Conservation (phyloP, 331 rosid genomes). For the Malus hybrid region DNA sequence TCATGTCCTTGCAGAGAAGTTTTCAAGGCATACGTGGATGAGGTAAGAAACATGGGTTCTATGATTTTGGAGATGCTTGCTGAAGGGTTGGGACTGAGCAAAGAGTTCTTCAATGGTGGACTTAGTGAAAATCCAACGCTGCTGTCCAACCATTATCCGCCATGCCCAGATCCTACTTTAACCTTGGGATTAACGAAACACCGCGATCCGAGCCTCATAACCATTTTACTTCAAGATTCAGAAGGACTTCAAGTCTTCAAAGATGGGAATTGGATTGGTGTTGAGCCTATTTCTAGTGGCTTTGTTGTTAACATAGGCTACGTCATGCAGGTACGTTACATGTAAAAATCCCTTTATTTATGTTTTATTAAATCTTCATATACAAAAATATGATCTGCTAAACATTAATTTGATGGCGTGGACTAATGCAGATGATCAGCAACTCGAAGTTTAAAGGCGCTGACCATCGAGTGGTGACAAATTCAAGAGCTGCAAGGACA, state of each 20-base stretch:
- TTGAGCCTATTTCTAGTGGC: constrained; percentile 42
- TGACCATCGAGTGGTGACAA: constrained; percentile 49
- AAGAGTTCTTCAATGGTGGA: constrained; percentile 30
- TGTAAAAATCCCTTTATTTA: background rate
- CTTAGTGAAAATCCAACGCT: constrained; percentile 22
- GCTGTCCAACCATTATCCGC: constrained; percentile 40
- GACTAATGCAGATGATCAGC: constrained; percentile 32
- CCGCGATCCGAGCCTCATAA: constrained; percentile 44
- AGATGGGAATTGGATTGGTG: constrained; percentile 52
- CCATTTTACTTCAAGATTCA: constrained; percentile 38
- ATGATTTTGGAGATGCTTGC: constrained; percentile 35
- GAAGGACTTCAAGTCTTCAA: constrained; percentile 56
- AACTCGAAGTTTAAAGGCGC: constrained; percentile 37
- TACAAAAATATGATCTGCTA: background rate
- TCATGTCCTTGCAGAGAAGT: constrained; percentile 17
- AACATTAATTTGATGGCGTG: background rate
- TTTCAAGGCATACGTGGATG: constrained; percentile 29
- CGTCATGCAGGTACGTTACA: constrained; percentile 37
- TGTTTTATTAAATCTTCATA: background rate
- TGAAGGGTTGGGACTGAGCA: constrained; percentile 38
- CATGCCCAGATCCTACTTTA: constrained; percentile 56
- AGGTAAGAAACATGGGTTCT: constrained; percentile 29
- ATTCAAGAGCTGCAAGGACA: constrained; percentile 37
- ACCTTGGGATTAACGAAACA: constrained; percentile 46
- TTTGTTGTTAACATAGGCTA: constrained; percentile 48